A percentile compares a stretch with the other conserved stretches of the same genome.
These are phyloP conservation scores for Picea mariana DNA, from an alignment of 83 land plant species.

Conservation along the genomic window DNA sequence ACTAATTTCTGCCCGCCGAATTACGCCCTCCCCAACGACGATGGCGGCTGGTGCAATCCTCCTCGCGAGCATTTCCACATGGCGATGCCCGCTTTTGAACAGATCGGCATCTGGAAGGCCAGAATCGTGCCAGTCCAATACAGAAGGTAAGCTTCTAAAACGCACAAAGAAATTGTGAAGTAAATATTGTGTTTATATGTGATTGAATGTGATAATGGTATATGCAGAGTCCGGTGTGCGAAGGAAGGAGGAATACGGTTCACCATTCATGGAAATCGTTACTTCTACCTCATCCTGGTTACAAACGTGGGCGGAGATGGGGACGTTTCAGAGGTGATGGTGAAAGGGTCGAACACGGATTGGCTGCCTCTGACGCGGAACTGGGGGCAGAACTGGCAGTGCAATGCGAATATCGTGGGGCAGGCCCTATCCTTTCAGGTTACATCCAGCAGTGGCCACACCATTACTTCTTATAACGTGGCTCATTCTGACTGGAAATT, in stretches of 20 bases:
- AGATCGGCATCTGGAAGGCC: slow-evolving; percentile 41
- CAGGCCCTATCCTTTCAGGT: slow-evolving; percentile 33
- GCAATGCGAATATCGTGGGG: slow-evolving; percentile 5
- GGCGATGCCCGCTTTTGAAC: slow-evolving; percentile 46
- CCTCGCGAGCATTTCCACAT: slow-evolving; percentile 65
- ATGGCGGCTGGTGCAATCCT: slow-evolving; percentile 74
- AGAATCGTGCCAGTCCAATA: slow-evolving; percentile 62
- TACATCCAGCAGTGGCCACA: slow-evolving; percentile 30
- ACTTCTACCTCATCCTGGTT: slow-evolving; percentile 26
- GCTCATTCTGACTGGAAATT: slow-evolving; percentile 35
- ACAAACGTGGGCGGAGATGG: slow-evolving; percentile 51
- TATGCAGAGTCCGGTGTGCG: background rate
- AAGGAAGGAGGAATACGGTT: slow-evolving; percentile 27
- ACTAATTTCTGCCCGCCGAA: slow-evolving; percentile 74
- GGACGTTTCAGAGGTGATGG: slow-evolving; percentile 21
- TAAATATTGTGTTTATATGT: too few species aligned
- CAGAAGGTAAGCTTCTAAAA: slow-evolving; percentile 33
- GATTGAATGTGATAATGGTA: background rate
- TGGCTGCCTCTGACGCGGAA: slow-evolving; percentile 32
- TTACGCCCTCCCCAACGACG: slow-evolving; percentile 49
- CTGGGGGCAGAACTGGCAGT: slow-evolving; percentile 40
- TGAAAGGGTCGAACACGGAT: slow-evolving; percentile 18
- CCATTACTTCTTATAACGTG: slow-evolving; percentile 28
- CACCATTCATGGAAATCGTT: slow-evolving; percentile 32
- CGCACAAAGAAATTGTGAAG: background rate